A percentile compares a stretch with the other conserved stretches of the same genome.
Conservation (phyloP, 108 stramenopile genomes). For the Epipyxis sp. region DNA sequence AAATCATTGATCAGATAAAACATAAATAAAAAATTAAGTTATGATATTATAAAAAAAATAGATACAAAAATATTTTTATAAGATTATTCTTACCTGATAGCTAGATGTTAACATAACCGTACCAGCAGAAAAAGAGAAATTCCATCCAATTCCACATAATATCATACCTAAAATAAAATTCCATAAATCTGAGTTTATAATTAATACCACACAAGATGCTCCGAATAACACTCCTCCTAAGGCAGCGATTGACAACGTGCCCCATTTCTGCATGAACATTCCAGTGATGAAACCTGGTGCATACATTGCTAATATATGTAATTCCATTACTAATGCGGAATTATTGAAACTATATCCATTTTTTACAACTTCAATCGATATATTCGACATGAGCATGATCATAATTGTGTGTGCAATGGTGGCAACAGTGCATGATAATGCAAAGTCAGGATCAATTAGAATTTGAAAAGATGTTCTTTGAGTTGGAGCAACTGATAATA, state of each 20-base stretch:
- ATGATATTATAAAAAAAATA: background rate
- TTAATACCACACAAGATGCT: background rate
- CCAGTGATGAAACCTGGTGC: conserved; percentile 22
- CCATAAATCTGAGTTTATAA: background rate
- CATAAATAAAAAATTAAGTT: background rate
- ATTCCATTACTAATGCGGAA: conserved; percentile 13
- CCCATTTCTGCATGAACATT: background rate
- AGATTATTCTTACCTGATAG: conserved; percentile 7
- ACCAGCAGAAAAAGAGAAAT: conserved; percentile 29
- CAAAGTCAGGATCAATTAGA: background rate
- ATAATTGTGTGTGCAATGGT: conserved; percentile 35
- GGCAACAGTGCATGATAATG: conserved; percentile 10
- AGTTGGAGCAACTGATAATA: too few relatives aligned
- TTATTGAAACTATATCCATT: background rate
- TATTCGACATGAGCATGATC: conserved; percentile 34
- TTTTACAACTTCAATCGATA: conserved; percentile 5
- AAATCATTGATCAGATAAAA: conserved; percentile 1
- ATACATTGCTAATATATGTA: conserved; percentile 36
- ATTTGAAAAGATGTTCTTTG: background rate
- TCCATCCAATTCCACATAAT: conserved; percentile 31
- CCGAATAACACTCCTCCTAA: conserved; percentile 28
- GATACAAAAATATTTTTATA: too few relatives aligned
- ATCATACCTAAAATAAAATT: conserved; percentile 33
- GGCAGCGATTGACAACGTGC: background rate
- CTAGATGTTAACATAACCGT: conserved; percentile 32